Conservation (phyloP, 495 filamentous ascomycete species). For the Penicillium verhagenii region DNA sequence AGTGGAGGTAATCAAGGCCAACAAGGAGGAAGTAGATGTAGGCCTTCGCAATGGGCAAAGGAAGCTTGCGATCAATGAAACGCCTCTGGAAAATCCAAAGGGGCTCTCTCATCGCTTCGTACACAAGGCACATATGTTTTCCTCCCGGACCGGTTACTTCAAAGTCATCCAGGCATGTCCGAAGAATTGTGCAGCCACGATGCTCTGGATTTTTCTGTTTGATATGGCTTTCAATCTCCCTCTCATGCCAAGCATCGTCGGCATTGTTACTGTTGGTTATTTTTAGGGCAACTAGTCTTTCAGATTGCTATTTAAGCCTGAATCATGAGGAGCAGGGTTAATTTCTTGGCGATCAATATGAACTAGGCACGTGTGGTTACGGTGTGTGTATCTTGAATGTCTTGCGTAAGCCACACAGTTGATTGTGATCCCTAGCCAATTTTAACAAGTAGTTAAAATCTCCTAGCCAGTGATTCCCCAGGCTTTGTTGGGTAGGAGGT, state of each 20-base stretch:
- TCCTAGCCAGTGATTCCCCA: no score
- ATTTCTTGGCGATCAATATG: no score
- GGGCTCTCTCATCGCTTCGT: constrained; percentile 33
- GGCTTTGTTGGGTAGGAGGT: no score
- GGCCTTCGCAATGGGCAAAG: constrained; percentile 24
- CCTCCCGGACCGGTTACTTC: constrained; percentile 25
- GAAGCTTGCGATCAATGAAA: constrained; percentile 20
- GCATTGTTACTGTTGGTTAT: constrained; percentile 21
- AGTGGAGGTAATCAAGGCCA: constrained; percentile 41
- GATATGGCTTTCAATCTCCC: constrained; percentile 26
- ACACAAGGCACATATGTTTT: constrained; percentile 35
- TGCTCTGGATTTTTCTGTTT: constrained; percentile 18
- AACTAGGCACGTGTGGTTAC: no score
- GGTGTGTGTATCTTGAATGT: no score
- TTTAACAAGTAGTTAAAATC: no score
- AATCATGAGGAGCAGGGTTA: no score
- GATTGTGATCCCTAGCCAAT: no score
- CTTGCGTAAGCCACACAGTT: no score
- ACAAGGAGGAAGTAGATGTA: constrained; percentile 32
- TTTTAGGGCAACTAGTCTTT: constrained; percentile 25
- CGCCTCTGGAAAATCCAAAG: constrained; percentile 27
- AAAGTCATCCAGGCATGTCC: constrained; percentile 20
- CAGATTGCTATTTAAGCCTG: neutral
- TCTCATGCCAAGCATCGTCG: constrained; percentile 23
- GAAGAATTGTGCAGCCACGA: constrained; percentile 17